Percentiles rank a stretch among this genome's conserved stretches.
Conservation (phyloP, 2,329 filamentous ascomycete genomes). For the Pseudocercospora macadamiae region DNA sequence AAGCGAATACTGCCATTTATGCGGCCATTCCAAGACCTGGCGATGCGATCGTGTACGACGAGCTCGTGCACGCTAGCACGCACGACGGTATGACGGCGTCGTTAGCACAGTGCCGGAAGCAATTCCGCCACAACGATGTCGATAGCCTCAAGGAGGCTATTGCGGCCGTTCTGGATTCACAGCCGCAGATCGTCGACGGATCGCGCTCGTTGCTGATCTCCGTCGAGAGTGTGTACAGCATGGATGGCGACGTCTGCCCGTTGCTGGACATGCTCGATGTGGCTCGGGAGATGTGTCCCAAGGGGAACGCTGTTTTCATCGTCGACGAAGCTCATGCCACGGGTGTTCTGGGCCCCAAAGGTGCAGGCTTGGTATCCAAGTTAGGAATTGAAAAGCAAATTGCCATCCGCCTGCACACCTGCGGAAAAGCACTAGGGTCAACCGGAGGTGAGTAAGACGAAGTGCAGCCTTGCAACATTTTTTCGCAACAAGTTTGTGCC, state of each 20-base stretch:
- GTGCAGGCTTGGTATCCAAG: slow-evolving; percentile 4
- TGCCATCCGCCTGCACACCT: slow-evolving; percentile 12
- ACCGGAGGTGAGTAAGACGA: slow-evolving; percentile 1
- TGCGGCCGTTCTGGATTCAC: neutral
- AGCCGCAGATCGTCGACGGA: neutral
- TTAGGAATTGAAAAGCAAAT: slow-evolving; percentile 10
- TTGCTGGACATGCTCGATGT: slow-evolving; percentile 71
- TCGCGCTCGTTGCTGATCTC: slow-evolving; percentile 3
- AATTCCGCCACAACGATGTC: slow-evolving; percentile 10
- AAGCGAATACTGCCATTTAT: slow-evolving; percentile 10
- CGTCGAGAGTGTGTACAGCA: slow-evolving; percentile 12
- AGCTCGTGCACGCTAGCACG: slow-evolving; percentile 11
- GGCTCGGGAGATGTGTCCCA: slow-evolving; percentile 27
- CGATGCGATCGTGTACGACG: slow-evolving; percentile 13
- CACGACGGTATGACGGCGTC: slow-evolving; percentile 9
- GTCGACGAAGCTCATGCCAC: slow-evolving; percentile 14
- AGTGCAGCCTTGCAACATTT: no score
- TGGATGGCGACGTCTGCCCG: slow-evolving; percentile 70
- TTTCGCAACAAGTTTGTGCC: no score
- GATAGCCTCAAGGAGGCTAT: neutral
- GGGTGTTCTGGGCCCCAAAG: slow-evolving; percentile 1
- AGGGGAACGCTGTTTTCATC: slow-evolving; percentile 11
- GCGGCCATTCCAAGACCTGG: slow-evolving; percentile 8
- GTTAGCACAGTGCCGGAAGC: neutral
- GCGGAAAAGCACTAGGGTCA: slow-evolving; percentile 4